Conservation (phyloP, 2,329 filamentous ascomycete genomes). For the Colletotrichum abscissum region DNA sequence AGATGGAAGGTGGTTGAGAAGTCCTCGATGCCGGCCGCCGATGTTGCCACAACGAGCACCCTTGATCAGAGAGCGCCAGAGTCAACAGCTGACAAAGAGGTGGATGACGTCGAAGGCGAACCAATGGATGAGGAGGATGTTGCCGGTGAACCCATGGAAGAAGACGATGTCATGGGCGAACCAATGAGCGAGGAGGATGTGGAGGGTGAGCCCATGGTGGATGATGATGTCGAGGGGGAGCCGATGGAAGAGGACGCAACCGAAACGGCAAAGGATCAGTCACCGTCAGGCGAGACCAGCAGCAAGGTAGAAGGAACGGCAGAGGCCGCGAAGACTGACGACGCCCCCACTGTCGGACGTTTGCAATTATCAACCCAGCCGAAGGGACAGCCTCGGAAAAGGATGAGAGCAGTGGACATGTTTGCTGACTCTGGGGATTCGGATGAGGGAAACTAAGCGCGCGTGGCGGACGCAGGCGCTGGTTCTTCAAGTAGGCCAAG, state of each 20-base stretch:
- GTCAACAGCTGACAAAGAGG: constrained; percentile 37
- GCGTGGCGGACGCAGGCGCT: constrained; percentile 6
- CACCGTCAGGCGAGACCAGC: constrained; percentile 23
- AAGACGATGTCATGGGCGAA: constrained; percentile 54
- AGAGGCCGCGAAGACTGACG: constrained; percentile 35
- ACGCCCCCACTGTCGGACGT: constrained; percentile 18
- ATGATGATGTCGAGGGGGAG: constrained; percentile 63
- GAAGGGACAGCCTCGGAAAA: constrained; percentile 59
- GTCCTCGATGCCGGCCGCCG: constrained; percentile 38
- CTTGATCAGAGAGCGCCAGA: constrained; percentile 29
- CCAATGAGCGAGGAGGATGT: constrained; percentile 55
- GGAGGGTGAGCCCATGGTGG: constrained; percentile 51
- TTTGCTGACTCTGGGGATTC: constrained; percentile 80
- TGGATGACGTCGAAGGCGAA: constrained; percentile 53
- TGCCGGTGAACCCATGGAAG: constrained; percentile 56
- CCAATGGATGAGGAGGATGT: constrained; percentile 58
- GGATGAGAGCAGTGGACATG: constrained; percentile 86
- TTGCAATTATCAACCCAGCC: constrained; percentile 41
- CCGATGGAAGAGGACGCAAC: constrained; percentile 56
- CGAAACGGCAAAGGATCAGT: constrained; percentile 8
- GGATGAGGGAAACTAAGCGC: constrained; percentile 44
- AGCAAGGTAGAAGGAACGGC: constrained; percentile 22
- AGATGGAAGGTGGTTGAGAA: constrained; percentile 64
- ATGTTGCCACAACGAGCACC: constrained; percentile 10
- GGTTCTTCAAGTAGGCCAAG: not conserved